These are phyloP conservation scores for Verticillium nubilum DNA, from an alignment of 2,329 filamentous ascomycete species.

Conservation along the genomic window DNA sequence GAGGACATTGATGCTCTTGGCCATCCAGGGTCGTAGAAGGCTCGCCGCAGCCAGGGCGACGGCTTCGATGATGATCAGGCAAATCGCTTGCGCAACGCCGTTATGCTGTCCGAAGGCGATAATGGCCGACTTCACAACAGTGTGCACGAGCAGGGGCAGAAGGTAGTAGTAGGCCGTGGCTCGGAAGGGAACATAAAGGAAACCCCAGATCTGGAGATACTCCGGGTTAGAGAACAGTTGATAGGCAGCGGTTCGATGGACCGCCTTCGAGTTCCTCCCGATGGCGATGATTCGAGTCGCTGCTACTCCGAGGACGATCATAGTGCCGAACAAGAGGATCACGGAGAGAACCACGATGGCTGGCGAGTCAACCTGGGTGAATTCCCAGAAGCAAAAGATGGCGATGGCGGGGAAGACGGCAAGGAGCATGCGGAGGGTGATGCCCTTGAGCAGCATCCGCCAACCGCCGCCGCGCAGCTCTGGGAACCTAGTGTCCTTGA, in stretches of 20 bases:
- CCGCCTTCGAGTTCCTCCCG: conserved; percentile 77
- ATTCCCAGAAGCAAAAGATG: conserved; percentile 89
- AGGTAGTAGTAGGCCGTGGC: conserved; percentile 96
- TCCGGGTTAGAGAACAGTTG: conserved; percentile 95
- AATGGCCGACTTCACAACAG: conserved; percentile 80
- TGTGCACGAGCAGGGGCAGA: conserved; percentile 68
- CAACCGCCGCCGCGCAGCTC: conserved; percentile 87
- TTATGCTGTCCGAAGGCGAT: conserved; percentile 72
- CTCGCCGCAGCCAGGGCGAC: conserved; percentile 70
- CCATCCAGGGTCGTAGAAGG: conserved; percentile 92
- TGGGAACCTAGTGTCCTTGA: conserved; percentile 67
- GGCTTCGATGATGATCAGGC: conserved; percentile 77
- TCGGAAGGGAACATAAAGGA: conserved; percentile 94
- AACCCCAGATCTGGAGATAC: conserved; percentile 94
- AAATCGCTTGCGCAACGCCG: conserved; percentile 71
- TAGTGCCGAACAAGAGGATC: conserved; percentile 77
- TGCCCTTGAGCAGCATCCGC: conserved; percentile 88
- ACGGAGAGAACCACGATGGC: conserved; percentile 78
- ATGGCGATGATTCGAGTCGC: conserved; percentile 85
- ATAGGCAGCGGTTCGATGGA: conserved; percentile 96
- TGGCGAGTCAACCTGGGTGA: conserved; percentile 77
- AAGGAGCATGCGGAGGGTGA: conserved; percentile 82
- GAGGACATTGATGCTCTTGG: conserved; percentile 95
- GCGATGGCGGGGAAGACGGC: conserved; percentile 91
- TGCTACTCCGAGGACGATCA: conserved; percentile 75